Evolutionary conservation across 768 basidiomycete genomes (phyloP).

Genomic region (Kwoniella pini): DNA sequence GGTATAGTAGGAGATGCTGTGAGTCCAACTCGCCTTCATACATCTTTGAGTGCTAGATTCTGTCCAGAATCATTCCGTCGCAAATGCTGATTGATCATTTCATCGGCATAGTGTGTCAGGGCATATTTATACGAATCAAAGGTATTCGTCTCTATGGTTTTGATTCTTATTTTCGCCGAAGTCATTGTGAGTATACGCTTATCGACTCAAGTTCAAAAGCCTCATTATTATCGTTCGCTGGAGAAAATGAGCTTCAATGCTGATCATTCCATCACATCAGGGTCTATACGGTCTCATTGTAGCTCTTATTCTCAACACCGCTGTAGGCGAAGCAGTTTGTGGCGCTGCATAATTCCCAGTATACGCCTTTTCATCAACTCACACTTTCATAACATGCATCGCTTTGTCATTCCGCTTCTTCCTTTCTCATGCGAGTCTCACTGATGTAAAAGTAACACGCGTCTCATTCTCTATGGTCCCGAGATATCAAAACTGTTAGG

Average conservation of each 20-base stretch:
- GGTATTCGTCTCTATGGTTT: slow-evolving; percentile 93
- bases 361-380: background rate
- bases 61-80: background rate
- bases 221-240: background rate
- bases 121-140: slow-evolving; percentile 87
- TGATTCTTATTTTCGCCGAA: slow-evolving; percentile 74
- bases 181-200: slow-evolving; percentile 67
- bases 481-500: too few relatives aligned
- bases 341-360: slow-evolving; percentile 12
- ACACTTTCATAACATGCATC: slow-evolving; percentile 5
- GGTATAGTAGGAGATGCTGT: slow-evolving; percentile 92
- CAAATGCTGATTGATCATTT: background rate
- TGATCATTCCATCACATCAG: slow-evolving; percentile 8
- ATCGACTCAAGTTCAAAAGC: background rate
- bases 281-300: slow-evolving; percentile 62
- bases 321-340: slow-evolving; percentile 59
- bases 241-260: background rate
- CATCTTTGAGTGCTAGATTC: background rate
- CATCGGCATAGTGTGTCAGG: slow-evolving; percentile 71
- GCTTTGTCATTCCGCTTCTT: slow-evolving; percentile 4
- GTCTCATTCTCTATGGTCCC: background rate
- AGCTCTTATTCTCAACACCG: slow-evolving; percentile 87
- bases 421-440: too few relatives aligned
- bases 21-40: slow-evolving; percentile 50
- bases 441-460: too few relatives aligned